Evolutionary conservation across 345 rosid species (phyloP).

Genomic region (Physaria fendleri): DNA sequence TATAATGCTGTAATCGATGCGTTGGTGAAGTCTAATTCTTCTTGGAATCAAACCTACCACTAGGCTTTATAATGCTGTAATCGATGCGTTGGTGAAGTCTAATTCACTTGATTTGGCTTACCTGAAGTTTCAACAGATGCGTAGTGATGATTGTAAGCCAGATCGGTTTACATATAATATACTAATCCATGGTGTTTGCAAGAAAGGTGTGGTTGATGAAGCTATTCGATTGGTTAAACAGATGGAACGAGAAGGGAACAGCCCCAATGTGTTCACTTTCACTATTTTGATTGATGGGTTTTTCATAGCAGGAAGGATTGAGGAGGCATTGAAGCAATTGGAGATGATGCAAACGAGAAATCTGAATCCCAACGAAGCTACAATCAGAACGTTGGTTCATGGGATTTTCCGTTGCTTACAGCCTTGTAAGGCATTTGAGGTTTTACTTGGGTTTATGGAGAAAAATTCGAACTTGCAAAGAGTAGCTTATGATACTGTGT

Average conservation of each 20-base stretch:
- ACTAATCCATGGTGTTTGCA: slow-evolving; percentile 86
- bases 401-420: slow-evolving; percentile 54
- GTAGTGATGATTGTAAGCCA: slow-evolving; percentile 63
- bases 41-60: slow-evolving; percentile 65
- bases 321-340: slow-evolving; percentile 55
- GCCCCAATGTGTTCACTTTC: slow-evolving; percentile 67
- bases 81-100: slow-evolving; percentile 77
- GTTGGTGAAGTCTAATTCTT: slow-evolving; percentile 69
- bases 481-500: slow-evolving; percentile 49
- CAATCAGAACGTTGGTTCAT: slow-evolving; percentile 69
- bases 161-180: slow-evolving; percentile 88
- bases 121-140: slow-evolving; percentile 87
- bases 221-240: slow-evolving; percentile 76
- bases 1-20: slow-evolving; percentile 86
- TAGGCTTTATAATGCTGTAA: slow-evolving; percentile 75
- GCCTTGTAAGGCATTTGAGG: slow-evolving; percentile 50
- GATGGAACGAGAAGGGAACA: slow-evolving; percentile 65
- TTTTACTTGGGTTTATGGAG: slow-evolving; percentile 44
- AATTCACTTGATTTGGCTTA: slow-evolving; percentile 86
- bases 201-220: slow-evolving; percentile 72
- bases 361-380: slow-evolving; percentile 66
- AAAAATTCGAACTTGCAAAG: slow-evolving; percentile 42
- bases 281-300: slow-evolving; percentile 81
- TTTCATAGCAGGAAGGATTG: slow-evolving; percentile 59
- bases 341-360: slow-evolving; percentile 55